Evolutionary conservation across 495 filamentous ascomycete species (phyloP), one percentile per base, ranked within the genome.

Genomic region (Xylona heveae): DNA sequence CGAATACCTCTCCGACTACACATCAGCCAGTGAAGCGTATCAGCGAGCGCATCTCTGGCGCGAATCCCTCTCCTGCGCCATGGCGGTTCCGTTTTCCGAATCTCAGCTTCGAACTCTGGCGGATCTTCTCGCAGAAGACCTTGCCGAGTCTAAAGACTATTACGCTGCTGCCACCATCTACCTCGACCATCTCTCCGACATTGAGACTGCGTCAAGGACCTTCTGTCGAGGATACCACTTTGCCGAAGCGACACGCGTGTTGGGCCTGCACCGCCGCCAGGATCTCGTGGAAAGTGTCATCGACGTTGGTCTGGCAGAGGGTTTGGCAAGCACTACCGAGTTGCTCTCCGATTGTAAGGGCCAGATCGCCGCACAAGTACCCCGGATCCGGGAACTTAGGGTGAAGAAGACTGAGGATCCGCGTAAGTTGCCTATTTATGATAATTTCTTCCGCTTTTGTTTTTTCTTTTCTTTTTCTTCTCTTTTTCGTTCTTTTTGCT

Each of bases 321-420:
- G 69, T 4, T 67, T 81, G 39, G 75, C 73, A 7, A 59, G 62
- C 23, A 77, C 70, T 48, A 91, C 80, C 1, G 88, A 95, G 45
- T 66, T 94, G 14, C 62, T 97, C 15, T 78, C 84, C 2, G 88
- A 97, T 44, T 94, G 84, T 62, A 79, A 76, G 50, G 60, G 54
- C 4, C 88, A 97, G 43, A 59, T 94, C 4, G 56, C 55, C 16
- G 74, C 81, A 2, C 88, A 97, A 47, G 67, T 92, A 0, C 79
- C 81, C 0, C 71, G 88, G 8, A 68, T 97, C 31, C 53, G 55
- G 10, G 88, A 94, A 42, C 63, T 97, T 14, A 68, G 85, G 5
- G 51, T 53, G 24, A 84, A 80, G 42, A 85, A 88, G 25, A 57
- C 61, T 16, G 68, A 76, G 24, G 82, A 95, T 44, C 88, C 88